Evolutionary conservation across 2,329 filamentous ascomycete species (phyloP), one percentile per base, ranked within the genome.

Genomic region (Clonostachys chloroleuca): DNA sequence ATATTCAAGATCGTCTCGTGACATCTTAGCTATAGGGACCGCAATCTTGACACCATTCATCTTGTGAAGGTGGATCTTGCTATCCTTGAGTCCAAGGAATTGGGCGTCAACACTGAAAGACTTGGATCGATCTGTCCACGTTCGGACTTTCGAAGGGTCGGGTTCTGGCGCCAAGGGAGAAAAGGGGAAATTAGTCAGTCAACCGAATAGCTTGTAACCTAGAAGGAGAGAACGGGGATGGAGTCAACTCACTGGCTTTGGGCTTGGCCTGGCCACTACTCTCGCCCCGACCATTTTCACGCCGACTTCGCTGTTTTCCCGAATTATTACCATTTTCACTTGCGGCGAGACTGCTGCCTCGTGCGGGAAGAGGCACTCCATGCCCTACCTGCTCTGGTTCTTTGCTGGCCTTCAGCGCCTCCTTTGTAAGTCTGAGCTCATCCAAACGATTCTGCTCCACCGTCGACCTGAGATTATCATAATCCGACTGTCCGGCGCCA

Each of bases 31-130:
- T 30, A 97, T 83, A 3, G 94, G 94, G 5, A 99, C 94, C 9
- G 94, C 94, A 66, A 99, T 99, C 68, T 97, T 97, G 58, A 99
- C 91, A 36, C 94, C 94, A 62, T 99, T 99, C 69, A 90, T 80
- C 72, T 99, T 99, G 74, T 99, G 94, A 18, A 99, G 75, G 67
- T 99, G 95, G 54, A 99, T 95, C 68, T 97, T 97, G 53, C 92
- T 90, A 62, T 97, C 94, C 64, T 90, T 90, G 45, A 97, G 78
- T 30, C 91, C 92, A 45, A 99, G 82, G 61, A 97, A 99, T 63
- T 99, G 90, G 14, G 94, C 94, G 55, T 97, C 94, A 47, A 99
- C 94, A 57, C 90, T 97, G 70, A 99, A 99, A 1, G 92, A 92
- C 58, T 92, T 94, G 35, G 90, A 90, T 56, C 94, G 83, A 67